Evolutionary conservation across 441 rosid genomes (phyloP), one percentile per base, ranked within the genome.

Genomic region (Flueggea neowawraea): DNA sequence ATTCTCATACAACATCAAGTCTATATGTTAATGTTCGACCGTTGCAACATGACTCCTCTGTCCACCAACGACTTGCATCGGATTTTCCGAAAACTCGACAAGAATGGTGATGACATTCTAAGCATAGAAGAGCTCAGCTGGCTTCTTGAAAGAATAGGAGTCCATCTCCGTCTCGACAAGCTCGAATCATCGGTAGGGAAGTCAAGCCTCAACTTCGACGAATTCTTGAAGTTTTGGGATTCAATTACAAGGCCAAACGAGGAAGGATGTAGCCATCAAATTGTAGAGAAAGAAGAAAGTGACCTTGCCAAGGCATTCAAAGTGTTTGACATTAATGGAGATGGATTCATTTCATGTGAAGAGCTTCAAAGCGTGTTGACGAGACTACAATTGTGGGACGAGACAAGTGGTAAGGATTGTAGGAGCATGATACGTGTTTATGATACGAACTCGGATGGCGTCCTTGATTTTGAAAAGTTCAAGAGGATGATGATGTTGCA

Each of bases 311-410:
- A 69, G 68, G 97, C 97, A 3, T 88, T 91, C 56, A 74, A 71
- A 9, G 91, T 85, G 52, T 91, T 85, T 6, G 97, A 91, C 22
- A 16, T 72, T 44, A 80, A 89, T 36, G 87, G 83, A 0, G 96
- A 91, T n/a, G 96, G 95, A 0, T 78, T 73, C 79, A 92, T 92
- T 12, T 80, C 96, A 0, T 55, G 76, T 8, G 89, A 89, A 66
- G 98, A 92, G 82, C 85, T 89, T 31, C 80, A 80, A n/a, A 75
- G 58, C 7, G 86, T 89, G 68, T 56, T 92, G 72, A 61, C 62
- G n/a, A 79, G 86, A 63, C 79, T 92, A 2, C 96, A 90, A 10
- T 68, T 84, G 63, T 89, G 89, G 91, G 89, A 87, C 49, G 88
- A 87, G 67, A 71, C 68, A 10, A 68, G 66, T 12, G 73, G 78